Conservation (phyloP, 352 stramenopile species). For the Pythium oligandrum region DNA sequence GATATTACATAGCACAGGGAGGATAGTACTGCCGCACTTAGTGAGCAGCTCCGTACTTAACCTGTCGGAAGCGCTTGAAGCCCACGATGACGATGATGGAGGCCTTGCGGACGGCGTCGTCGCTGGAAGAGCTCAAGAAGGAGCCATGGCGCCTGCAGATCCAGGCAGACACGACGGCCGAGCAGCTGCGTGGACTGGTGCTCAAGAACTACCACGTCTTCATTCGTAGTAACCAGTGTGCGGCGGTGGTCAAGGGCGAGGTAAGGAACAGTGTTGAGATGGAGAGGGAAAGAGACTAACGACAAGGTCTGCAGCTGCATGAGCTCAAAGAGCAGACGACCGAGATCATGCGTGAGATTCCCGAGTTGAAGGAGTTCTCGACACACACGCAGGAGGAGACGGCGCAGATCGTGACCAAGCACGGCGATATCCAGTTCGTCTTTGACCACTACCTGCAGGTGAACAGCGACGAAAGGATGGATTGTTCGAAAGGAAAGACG, state of each 20-base stretch:
- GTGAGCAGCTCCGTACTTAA: not conserved
- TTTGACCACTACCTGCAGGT: constrained; percentile 88
- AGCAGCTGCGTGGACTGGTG: constrained; percentile 76
- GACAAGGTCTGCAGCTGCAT: constrained; percentile 26
- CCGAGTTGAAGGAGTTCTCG: constrained; percentile 52
- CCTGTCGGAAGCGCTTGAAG: no score
- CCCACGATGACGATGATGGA: constrained; percentile 1
- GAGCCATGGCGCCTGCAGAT: constrained; percentile 81
- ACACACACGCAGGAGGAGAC: constrained; percentile 49
- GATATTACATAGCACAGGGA: constrained; percentile 6
- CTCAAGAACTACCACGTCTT: constrained; percentile 90
- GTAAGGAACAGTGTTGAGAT: constrained; percentile 14
- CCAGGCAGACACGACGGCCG: constrained; percentile 68
- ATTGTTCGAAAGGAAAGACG: not conserved
- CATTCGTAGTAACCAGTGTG: constrained; percentile 88
- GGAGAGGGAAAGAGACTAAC: no score
- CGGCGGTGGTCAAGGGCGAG: constrained; percentile 74
- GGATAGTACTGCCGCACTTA: not conserved
- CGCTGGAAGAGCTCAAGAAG: constrained; percentile 81
- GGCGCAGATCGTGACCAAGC: constrained; percentile 50
- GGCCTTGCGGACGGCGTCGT: constrained; percentile 18
- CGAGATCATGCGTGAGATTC: constrained; percentile 42
- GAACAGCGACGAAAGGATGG: not conserved
- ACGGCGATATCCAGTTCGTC: constrained; percentile 86
- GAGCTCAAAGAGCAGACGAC: constrained; percentile 68